phyloP scores from a whole-genome alignment of 805 yeast genomes.

The Myxozyma sirexii region DNA sequence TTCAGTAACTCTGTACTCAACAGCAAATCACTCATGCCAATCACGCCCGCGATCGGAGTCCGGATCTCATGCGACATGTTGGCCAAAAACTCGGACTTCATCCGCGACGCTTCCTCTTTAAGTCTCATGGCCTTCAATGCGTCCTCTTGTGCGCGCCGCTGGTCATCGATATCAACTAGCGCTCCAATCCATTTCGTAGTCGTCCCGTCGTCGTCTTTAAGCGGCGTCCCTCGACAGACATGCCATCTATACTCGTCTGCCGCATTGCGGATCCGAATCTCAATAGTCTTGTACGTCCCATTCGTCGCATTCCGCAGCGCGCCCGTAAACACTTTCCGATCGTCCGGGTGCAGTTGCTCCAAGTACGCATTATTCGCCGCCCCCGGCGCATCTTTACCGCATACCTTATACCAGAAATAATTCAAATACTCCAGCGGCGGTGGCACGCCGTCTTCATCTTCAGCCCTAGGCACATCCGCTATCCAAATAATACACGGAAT shows the following conservation, averaged over 20 bases:
- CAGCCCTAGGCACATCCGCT: constrained; percentile 22
- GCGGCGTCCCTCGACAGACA: constrained; percentile 31
- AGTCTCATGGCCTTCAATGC: constrained; percentile 32
- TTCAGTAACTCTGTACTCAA: constrained; percentile 51
- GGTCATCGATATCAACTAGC: constrained; percentile 34
- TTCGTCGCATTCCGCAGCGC: constrained; percentile 14
- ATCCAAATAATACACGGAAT: constrained; percentile 37
- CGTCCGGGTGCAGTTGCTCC: constrained; percentile 31
- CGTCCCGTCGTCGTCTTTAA: constrained; percentile 26
- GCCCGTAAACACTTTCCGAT: constrained; percentile 16
- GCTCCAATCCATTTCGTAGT: constrained; percentile 35
- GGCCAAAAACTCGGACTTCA: constrained; percentile 55
- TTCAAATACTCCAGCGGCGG: constrained; percentile 31
- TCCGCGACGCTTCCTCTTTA: constrained; percentile 33
- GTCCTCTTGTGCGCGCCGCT: constrained; percentile 35
- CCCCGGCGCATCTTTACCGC: constrained; percentile 33
- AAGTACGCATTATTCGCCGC: constrained; percentile 26
- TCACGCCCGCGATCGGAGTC: constrained; percentile 57
- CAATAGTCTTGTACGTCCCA: constrained; percentile 27
- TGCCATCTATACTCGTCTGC: constrained; percentile 33
- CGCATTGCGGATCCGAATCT: constrained; percentile 25
- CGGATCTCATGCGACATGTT: constrained; percentile 63
- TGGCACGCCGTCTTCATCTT: background rate
- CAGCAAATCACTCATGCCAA: constrained; percentile 54
- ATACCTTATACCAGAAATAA: constrained; percentile 30